A percentile compares a stretch with the other conserved stretches of the same genome.
These are phyloP conservation scores for Cryptococcus sp. DNA, from an alignment of 1,284 basidiomycete genomes.

Conservation along the genomic window DNA sequence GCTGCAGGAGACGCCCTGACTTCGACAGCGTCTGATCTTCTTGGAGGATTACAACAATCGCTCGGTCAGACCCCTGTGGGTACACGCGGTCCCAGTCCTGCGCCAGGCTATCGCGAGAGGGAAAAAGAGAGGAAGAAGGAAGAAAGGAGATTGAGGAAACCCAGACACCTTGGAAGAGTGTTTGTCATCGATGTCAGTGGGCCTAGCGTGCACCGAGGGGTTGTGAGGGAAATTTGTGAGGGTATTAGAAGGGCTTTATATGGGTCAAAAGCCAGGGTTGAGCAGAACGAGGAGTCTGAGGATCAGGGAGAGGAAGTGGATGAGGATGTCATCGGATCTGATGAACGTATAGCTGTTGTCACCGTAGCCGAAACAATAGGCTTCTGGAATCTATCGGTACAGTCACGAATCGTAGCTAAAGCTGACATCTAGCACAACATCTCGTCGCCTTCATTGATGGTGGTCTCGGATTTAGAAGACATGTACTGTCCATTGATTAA, in stretches of 20 bases:
- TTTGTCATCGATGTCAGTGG: constrained; percentile 85
- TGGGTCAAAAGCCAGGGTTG: constrained; percentile 52
- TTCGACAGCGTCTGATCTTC: constrained; percentile 40
- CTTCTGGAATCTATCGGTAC: constrained; percentile 84
- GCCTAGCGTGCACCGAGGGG: constrained; percentile 66
- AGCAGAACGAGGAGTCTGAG: constrained; percentile 37
- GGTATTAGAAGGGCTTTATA: constrained; percentile 67
- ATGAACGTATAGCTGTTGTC: constrained; percentile 64
- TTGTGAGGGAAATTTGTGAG: constrained; percentile 66
- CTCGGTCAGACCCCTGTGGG: constrained; percentile 27
- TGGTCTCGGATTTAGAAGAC: constrained; percentile 85
- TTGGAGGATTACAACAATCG: constrained; percentile 39
- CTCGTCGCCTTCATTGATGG: constrained; percentile 67
- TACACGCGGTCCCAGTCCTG: constrained; percentile 46
- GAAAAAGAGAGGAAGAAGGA: constrained; percentile 28
- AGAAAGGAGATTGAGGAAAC: constrained; percentile 52
- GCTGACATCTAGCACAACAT: constrained; percentile 52
- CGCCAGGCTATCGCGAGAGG: constrained; percentile 26
- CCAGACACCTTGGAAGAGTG: constrained; percentile 70
- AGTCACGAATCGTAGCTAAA: constrained; percentile 36
- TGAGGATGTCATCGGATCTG: constrained; percentile 45
- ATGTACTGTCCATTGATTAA: constrained; percentile 76
- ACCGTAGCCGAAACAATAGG: constrained; percentile 81
- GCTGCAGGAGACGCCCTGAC: constrained; percentile 35
- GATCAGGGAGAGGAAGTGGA: constrained; percentile 25